These are phyloP conservation scores for Gossypium laxum DNA, from an alignment of 441 rosid genomes.

Conservation along the genomic window DNA sequence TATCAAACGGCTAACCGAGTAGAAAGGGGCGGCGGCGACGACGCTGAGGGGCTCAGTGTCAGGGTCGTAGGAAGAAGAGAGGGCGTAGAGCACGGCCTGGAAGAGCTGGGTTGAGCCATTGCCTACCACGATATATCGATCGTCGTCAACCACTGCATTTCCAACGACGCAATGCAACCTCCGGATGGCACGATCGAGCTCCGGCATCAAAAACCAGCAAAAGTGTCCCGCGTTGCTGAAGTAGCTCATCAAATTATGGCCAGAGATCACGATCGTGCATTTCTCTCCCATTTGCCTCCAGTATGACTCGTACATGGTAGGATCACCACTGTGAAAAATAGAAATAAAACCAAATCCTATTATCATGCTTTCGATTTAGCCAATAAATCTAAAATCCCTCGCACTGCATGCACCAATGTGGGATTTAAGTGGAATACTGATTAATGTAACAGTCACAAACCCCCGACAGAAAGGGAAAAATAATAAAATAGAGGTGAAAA, in stretches of 20 bases:
- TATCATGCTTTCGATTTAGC: not conserved
- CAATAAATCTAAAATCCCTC: not conserved
- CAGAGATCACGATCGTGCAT: conserved; percentile 49
- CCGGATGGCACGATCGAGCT: conserved; percentile 48
- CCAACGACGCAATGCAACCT: conserved; percentile 50
- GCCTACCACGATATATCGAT: conserved; percentile 55
- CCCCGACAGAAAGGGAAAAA: not conserved
- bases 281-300: conserved; percentile 56
- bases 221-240: conserved; percentile 40
- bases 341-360: not conserved
- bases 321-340: conserved; percentile 55
- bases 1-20: conserved; percentile 42
- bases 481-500: not conserved
- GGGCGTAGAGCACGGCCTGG: conserved; percentile 64
- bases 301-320: conserved; percentile 53
- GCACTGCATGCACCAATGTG: not conserved
- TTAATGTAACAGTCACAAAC: not conserved
- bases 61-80: conserved; percentile 30
- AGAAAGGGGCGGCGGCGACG: conserved; percentile 75
- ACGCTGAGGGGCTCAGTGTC: conserved; percentile 45
- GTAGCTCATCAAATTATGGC: conserved; percentile 71
- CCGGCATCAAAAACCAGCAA: conserved; percentile 73
- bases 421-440: not conserved
- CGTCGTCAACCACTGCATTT: conserved; percentile 46
- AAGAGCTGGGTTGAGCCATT: conserved; percentile 75